Evolutionary conservation across 176 grass and related monocot species (phyloP).

Genomic region (Saccharum officinarum): DNA sequence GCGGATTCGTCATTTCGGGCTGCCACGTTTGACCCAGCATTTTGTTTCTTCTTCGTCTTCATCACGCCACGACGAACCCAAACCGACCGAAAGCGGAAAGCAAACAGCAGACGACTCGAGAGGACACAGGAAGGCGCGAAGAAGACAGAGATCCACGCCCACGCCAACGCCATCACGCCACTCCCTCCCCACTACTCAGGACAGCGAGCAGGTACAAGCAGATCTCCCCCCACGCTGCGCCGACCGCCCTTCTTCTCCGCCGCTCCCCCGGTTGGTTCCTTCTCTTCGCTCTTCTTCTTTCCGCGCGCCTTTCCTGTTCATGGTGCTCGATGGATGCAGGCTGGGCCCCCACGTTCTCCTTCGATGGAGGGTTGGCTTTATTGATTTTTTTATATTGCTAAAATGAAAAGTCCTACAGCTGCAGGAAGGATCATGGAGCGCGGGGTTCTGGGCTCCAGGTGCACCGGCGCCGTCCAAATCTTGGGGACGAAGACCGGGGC

Average conservation of each 20-base stretch:
- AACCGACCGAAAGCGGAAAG: no score
- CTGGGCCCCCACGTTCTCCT: background rate
- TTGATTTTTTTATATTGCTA: background rate
- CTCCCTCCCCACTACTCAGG: background rate
- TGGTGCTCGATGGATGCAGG: background rate
- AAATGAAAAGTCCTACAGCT: background rate
- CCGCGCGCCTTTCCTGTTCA: background rate
- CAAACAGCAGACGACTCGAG: no score
- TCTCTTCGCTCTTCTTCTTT: background rate
- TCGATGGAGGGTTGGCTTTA: background rate
- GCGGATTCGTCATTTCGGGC: no score
- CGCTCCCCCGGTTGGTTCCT: background rate
- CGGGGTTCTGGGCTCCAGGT: conserved; percentile 18
- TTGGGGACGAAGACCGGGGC: background rate
- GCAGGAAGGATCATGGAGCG: conserved; percentile 42
- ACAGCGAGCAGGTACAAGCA: background rate
- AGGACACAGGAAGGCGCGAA: background rate
- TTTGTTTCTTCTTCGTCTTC: no score
- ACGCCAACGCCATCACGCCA: background rate
- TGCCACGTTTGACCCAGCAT: no score
- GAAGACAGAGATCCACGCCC: background rate
- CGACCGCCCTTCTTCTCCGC: background rate
- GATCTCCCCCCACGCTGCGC: conserved; percentile 19
- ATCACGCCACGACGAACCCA: background rate
- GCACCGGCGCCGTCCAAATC: background rate